Conservation (phyloP, 768 basidiomycete genomes). For the Crepidotus variabilis region DNA sequence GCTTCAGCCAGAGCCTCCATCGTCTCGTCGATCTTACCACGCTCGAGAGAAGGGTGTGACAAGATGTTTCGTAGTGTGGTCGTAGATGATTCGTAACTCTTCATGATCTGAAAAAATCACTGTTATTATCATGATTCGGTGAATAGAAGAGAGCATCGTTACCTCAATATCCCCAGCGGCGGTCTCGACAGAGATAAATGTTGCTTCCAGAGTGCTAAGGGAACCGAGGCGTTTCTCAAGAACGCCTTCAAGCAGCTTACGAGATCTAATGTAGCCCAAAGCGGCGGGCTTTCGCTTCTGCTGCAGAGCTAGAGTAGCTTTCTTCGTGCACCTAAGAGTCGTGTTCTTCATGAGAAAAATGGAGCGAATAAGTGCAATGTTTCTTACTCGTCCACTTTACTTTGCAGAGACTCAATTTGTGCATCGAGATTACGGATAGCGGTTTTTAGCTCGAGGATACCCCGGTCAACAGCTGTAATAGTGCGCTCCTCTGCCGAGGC, state of each 20-base stretch:
- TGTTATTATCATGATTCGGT: not conserved
- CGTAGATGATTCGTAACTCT: constrained; percentile 80
- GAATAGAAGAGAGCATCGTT: constrained; percentile 8
- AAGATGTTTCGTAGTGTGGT: constrained; percentile 73
- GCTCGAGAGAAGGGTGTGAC: constrained; percentile 73
- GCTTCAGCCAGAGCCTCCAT: constrained; percentile 86
- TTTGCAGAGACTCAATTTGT: constrained; percentile 68
- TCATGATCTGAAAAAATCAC: constrained; percentile 62
- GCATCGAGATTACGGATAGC: constrained; percentile 63
- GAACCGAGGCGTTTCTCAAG: constrained; percentile 72
- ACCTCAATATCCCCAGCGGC: constrained; percentile 91
- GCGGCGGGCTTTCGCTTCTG: constrained; percentile 74
- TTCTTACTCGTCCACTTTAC: constrained; percentile 71
- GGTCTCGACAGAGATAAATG: constrained; percentile 78
- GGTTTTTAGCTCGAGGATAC: constrained; percentile 75
- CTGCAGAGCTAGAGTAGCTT: constrained; percentile 61
- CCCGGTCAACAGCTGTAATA: constrained; percentile 77
- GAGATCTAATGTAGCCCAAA: constrained; percentile 71
- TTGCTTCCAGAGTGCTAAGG: constrained; percentile 69
- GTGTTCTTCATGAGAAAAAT: not conserved
- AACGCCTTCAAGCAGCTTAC: constrained; percentile 78
- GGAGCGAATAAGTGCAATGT: not conserved
- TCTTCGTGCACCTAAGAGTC: constrained; percentile 55
- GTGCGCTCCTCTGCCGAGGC: constrained; percentile 30
- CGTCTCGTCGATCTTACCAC: constrained; percentile 78